Evolutionary conservation across 192 early-diverging fungal genomes (phyloP).

Genomic region (Coemansia sp.): DNA sequence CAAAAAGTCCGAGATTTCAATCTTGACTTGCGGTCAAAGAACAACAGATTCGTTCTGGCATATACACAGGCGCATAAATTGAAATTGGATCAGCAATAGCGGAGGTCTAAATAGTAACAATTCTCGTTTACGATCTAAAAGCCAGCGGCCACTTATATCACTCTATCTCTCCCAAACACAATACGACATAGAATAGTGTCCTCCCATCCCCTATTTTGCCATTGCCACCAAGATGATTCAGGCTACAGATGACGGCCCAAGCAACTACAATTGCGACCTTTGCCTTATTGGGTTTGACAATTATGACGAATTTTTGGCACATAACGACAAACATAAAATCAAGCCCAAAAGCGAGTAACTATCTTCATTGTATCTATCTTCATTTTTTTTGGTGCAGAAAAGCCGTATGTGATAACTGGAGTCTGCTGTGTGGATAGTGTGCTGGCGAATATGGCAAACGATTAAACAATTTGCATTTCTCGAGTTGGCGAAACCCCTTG

Average conservation of each 20-base stretch:
- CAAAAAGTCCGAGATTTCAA: not conserved
- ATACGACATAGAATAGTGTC: no score
- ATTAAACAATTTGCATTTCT: not conserved
- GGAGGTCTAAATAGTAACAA: not conserved
- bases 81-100: not conserved
- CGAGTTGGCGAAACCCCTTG: not conserved
- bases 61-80: not conserved
- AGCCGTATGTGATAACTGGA: not conserved
- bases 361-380: not conserved
- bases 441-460: not conserved
- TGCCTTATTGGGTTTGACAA: conserved; percentile 20
- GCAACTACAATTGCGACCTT: conserved; percentile 7
- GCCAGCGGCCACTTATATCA: not conserved
- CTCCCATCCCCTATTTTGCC: not conserved
- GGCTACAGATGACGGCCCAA: not conserved
- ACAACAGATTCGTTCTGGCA: not conserved
- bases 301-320: conserved; percentile 24
- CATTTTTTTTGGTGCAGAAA: not conserved
- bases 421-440: not conserved
- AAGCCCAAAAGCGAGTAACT: not conserved
- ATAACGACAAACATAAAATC: conserved; percentile 12
- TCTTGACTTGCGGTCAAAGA: conserved; percentile 2
- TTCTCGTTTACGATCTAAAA: not conserved
- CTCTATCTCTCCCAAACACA: not conserved
- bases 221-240: not conserved